A percentile compares a stretch with the other conserved stretches of the same genome.
Evolutionary conservation across 805 yeast genomes (phyloP).

Genomic region (Yamadazyma akitaensis): DNA sequence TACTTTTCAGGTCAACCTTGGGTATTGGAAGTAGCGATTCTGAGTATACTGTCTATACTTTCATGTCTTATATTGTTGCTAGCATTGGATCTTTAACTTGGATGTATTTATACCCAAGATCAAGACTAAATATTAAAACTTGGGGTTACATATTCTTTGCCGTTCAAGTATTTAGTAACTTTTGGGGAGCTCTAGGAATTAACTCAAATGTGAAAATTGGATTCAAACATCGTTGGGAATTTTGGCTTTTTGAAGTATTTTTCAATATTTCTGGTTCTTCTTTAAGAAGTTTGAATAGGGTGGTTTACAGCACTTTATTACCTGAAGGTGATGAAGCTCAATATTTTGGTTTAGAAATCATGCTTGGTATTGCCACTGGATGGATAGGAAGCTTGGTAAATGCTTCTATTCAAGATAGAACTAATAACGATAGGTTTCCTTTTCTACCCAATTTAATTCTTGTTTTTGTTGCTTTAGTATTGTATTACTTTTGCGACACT

Average conservation of each 20-base stretch:
- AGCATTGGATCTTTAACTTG: constrained; percentile 33
- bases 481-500: constrained; percentile 26
- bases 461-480: constrained; percentile 21
- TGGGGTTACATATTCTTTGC: constrained; percentile 35
- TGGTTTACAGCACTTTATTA: constrained; percentile 33
- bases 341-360: constrained; percentile 39
- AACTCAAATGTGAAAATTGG: constrained; percentile 26
- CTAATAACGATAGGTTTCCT: constrained; percentile 34
- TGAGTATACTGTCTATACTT: constrained; percentile 37
- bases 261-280: constrained; percentile 33
- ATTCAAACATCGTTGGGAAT: constrained; percentile 41
- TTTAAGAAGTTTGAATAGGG: constrained; percentile 34
- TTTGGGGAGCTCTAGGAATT: constrained; percentile 40
- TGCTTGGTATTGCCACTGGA: constrained; percentile 39
- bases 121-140: constrained; percentile 22
- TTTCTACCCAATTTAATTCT: constrained; percentile 34
- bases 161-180: constrained; percentile 29
- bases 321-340: constrained; percentile 44
- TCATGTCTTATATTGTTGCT: constrained; percentile 33
- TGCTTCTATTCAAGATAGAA: constrained; percentile 39
- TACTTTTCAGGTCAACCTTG: constrained; percentile 37
- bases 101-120: constrained; percentile 33
- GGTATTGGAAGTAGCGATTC: constrained; percentile 37
- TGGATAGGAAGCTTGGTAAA: constrained; percentile 40
- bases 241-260: constrained; percentile 40